Conservation (phyloP, 768 basidiomycete genomes). For the Hysterangium stoloniferum region DNA sequence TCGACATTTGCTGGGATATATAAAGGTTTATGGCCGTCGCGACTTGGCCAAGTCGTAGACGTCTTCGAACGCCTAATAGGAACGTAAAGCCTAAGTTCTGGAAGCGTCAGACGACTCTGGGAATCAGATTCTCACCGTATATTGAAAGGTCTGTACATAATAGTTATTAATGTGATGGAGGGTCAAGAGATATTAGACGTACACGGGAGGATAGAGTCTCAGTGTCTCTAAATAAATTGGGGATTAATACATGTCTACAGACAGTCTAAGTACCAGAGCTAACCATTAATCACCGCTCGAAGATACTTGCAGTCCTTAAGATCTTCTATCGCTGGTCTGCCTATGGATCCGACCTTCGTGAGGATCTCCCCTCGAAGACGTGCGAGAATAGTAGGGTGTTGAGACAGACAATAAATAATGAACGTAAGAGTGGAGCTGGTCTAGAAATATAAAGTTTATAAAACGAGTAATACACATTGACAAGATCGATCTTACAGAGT, state of each 20-base stretch:
- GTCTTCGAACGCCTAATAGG: conserved; percentile 18
- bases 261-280: conserved; percentile 7
- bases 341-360: conserved; percentile 38
- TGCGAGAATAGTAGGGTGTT: conserved; percentile 37
- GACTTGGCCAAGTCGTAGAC: conserved; percentile 18
- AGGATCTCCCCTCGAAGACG: conserved; percentile 53
- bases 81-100: no score
- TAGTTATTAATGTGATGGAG: conserved; percentile 8
- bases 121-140: conserved; percentile 29
- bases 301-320: conserved; percentile 57
- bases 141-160: conserved; percentile 21
- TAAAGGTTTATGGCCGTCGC: conserved; percentile 20
- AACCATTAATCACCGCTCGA: conserved; percentile 58
- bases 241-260: neutral
- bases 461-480: conserved; percentile 10
- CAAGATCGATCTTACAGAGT: conserved; percentile 15
- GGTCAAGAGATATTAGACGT: conserved; percentile 7
- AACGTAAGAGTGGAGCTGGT: conserved; percentile 31
- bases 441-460: conserved; percentile 7
- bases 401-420: conserved; percentile 39
- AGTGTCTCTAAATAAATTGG: conserved; percentile 30
- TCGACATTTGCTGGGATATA: conserved; percentile 25
- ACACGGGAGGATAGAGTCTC: conserved; percentile 30
- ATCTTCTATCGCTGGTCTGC: conserved; percentile 46
- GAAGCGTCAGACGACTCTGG: no score